Conservation (phyloP, 129 eudicot species). For the Escallonia herrerae region DNA sequence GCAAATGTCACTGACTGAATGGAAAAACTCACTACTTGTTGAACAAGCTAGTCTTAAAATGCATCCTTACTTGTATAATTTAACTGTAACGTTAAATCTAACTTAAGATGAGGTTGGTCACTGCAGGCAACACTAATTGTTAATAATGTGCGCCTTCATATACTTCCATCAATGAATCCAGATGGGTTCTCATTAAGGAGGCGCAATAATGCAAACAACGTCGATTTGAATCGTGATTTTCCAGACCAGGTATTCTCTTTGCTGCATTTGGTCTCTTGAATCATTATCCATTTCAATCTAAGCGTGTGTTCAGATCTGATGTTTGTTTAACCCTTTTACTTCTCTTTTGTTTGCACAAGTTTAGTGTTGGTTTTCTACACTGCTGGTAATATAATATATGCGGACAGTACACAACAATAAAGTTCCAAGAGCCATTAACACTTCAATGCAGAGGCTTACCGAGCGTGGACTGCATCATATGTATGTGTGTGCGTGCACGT, state of each 20-base stretch:
- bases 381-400: no score
- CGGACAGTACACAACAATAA: no score
- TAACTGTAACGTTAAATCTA: background rate
- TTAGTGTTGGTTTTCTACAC: no score
- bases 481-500: no score
- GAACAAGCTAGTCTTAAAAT: no score
- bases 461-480: no score
- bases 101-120: slow-evolving; percentile 18
- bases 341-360: background rate
- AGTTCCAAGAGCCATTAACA: no score
- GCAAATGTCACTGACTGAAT: no score
- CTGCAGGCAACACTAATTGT: slow-evolving; percentile 83
- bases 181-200: slow-evolving; percentile 73
- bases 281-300: background rate
- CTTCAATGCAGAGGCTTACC: no score
- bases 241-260: slow-evolving; percentile 80
- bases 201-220: slow-evolving; percentile 77
- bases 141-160: slow-evolving; percentile 80
- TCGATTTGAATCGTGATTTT: slow-evolving; percentile 94
- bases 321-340: background rate
- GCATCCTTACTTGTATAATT: background rate
- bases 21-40: no score
- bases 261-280: background rate
- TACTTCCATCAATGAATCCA: slow-evolving; percentile 96
- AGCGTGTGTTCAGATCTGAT: background rate